Conservation (phyloP, 2,329 filamentous ascomycete species). For the Verticillium zaregamsianum region DNA sequence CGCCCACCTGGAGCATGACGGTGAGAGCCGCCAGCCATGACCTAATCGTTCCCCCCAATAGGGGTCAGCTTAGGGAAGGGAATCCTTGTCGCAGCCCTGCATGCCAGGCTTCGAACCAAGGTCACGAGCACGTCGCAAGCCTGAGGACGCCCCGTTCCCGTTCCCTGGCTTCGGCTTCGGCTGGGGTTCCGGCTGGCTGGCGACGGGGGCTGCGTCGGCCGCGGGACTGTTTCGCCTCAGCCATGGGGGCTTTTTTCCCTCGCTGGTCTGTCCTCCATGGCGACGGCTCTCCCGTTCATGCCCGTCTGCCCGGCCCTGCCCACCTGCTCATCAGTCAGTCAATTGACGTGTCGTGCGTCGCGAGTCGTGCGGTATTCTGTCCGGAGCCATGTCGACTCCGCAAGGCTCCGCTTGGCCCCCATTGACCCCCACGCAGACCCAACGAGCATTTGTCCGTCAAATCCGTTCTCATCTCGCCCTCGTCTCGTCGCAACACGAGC, state of each 20-base stretch:
- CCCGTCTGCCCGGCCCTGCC: background rate
- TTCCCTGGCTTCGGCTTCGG: slow-evolving; percentile 3
- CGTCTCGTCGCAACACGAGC: background rate
- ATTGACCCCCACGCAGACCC: background rate
- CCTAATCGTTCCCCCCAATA: background rate
- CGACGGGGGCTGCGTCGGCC: background rate
- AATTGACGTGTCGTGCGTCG: background rate
- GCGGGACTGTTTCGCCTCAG: background rate
- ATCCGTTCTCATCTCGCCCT: background rate
- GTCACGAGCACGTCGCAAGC: background rate
- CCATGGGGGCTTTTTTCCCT: background rate
- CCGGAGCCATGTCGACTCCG: background rate
- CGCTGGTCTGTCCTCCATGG: background rate
- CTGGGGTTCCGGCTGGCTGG: slow-evolving; percentile 3
- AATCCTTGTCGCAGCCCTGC: background rate
- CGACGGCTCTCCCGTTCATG: background rate
- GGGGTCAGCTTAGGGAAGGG: background rate
- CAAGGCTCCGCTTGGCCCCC: background rate
- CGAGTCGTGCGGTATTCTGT: background rate
- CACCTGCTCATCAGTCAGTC: background rate
- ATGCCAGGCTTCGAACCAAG: background rate
- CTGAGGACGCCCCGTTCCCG: background rate
- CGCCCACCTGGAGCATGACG: background rate
- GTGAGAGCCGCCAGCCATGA: background rate
- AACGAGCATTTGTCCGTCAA: background rate